These are phyloP conservation scores for Ceratobasidium theobromae DNA, from an alignment of 1,284 basidiomycete species.

Conservation along the genomic window DNA sequence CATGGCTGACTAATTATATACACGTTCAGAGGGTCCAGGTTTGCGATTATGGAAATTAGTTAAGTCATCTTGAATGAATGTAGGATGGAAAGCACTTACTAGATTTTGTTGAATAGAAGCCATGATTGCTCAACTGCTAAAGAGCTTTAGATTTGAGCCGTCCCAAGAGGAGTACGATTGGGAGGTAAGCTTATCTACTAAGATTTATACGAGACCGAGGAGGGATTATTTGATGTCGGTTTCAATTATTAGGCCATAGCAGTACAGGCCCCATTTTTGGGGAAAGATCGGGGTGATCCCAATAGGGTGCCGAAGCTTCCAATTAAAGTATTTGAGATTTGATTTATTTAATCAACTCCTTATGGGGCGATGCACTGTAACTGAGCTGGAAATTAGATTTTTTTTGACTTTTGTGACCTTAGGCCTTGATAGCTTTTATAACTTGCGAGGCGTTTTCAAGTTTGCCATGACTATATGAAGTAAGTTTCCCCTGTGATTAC, in stretches of 20 bases:
- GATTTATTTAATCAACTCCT: background rate
- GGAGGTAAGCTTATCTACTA: too few relatives aligned
- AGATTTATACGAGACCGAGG: too few relatives aligned
- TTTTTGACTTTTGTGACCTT: too few relatives aligned
- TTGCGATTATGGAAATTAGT: slow-evolving; percentile 25
- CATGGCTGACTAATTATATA: background rate
- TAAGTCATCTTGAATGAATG: background rate
- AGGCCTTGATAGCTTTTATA: too few relatives aligned
- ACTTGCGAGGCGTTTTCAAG: too few relatives aligned
- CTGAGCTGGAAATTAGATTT: too few relatives aligned
- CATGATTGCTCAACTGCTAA: background rate
- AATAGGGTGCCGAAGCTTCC: background rate
- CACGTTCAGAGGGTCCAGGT: slow-evolving; percentile 14
- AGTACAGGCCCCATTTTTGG: background rate
- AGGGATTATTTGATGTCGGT: too few relatives aligned
- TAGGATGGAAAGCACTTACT: background rate
- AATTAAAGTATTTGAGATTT: background rate
- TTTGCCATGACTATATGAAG: too few relatives aligned
- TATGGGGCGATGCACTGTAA: too few relatives aligned
- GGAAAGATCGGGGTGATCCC: background rate
- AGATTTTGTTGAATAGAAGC: background rate
- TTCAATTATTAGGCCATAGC: background rate
- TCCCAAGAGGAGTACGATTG: background rate
- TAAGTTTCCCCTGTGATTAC: too few relatives aligned
- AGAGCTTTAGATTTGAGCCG: slow-evolving; percentile 14